Conservation (phyloP, 2,329 filamentous ascomycete species). For the Aspergillus sergii region DNA sequence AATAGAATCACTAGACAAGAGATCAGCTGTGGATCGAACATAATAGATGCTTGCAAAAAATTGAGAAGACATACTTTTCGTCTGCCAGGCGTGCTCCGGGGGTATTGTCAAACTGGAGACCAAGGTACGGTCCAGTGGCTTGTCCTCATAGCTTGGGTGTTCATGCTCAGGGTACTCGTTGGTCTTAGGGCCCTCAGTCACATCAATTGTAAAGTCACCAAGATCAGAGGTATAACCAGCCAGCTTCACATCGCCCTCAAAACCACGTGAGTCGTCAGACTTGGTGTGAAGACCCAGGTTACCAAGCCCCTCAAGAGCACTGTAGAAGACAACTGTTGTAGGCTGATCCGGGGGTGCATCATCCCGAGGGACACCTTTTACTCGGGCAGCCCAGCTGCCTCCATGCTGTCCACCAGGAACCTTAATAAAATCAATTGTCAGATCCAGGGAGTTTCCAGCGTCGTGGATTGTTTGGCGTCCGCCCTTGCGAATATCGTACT, state of each 20-base stretch:
- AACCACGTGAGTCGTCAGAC: slow-evolving; percentile 53
- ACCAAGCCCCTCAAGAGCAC: slow-evolving; percentile 75
- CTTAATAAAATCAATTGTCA: slow-evolving; percentile 93
- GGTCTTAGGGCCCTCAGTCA: slow-evolving; percentile 70
- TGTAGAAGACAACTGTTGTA: slow-evolving; percentile 80
- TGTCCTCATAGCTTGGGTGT: slow-evolving; percentile 68
- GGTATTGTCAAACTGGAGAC: slow-evolving; percentile 72
- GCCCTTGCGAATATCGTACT: slow-evolving; percentile 87
- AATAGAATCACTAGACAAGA: slow-evolving; percentile 57
- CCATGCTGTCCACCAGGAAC: slow-evolving; percentile 81
- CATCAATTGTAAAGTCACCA: slow-evolving; percentile 75
- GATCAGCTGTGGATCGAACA: background rate
- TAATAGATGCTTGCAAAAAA: background rate
- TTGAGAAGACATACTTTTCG: slow-evolving; percentile 61
- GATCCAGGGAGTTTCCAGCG: slow-evolving; percentile 80
- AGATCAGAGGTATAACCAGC: slow-evolving; percentile 70
- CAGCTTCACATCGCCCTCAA: slow-evolving; percentile 66
- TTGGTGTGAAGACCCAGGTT: slow-evolving; percentile 63
- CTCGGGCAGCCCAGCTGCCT: slow-evolving; percentile 87
- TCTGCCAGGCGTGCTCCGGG: slow-evolving; percentile 77
- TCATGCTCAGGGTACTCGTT: slow-evolving; percentile 58
- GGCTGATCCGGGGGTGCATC: slow-evolving; percentile 69
- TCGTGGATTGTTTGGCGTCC: slow-evolving; percentile 91
- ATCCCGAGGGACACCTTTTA: slow-evolving; percentile 77
- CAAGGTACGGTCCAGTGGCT: slow-evolving; percentile 74